Base-by-base conservation (phyloP, 305 asterid genomes). In the Striga hermonthica region DNA sequence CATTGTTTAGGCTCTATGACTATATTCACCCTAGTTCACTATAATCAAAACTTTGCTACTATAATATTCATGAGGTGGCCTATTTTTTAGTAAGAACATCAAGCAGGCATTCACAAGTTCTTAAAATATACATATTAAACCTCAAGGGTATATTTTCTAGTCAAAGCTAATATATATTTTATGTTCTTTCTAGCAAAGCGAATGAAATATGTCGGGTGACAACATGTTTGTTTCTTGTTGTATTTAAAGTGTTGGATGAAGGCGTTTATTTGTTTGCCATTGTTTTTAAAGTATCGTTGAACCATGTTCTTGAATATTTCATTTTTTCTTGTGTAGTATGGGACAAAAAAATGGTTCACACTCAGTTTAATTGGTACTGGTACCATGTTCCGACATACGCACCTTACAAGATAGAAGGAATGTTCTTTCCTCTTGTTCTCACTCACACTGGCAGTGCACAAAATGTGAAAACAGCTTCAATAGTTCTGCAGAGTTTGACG, bases 281-380 rank as follows among this genome's bases (percentile, higher is more conserved):
- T n/a, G n/a, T n/a, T n/a, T n/a, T n/a, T n/a, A n/a, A n/a, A n/a
- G n/a, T n/a, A n/a, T n/a, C n/a, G n/a, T n/a, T n/a, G n/a, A n/a
- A n/a, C 44, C 39, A 13, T 47, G 64, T 13, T 47, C 45, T 67
- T 50, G 70, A 66, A 55, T 41, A 31, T 55, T 14, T 66, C 39
- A 40, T 7, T 4, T 74, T 66, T 53, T 44, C 53, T 62, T 55
- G 7, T 81, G 72, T 67, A 91, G 97, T 89, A 71, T 92, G 97
- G 98, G 89, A 87, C 81, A 90, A 90, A 82, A 92, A 86, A 84
- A 92, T 90, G 98, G 95, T 87, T 47, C 95, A 92, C 78, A 87
- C 87, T 34, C 94, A 87, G 84, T 92, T 87, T 86, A 88, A 90
- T 64, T 90, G 98, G 98, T 89, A 84, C 72, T 89, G 98, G 98